phyloP scores from a whole-genome alignment of 768 basidiomycete genomes.

The Rhodotorula toruloides region DNA sequence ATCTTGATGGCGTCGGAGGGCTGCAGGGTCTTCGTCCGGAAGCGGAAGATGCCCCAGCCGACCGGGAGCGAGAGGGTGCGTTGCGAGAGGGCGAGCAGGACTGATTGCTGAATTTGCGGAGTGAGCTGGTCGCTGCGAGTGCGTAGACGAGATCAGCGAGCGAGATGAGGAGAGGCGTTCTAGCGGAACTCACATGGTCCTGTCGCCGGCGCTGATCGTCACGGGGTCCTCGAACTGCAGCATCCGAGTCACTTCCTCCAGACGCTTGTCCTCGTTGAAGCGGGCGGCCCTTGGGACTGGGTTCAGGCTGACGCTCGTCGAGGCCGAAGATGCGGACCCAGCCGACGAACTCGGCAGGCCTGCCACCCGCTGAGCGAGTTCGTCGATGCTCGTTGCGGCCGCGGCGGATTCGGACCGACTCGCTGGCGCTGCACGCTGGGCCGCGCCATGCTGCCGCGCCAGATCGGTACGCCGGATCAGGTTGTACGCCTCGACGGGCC shows the following conservation, averaged over 20 bases:
- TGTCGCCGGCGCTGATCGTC: constrained; percentile 64
- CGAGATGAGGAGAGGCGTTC: no score
- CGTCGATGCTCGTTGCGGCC: background rate
- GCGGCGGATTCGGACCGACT: background rate
- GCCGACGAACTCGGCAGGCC: background rate
- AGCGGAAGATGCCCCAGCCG: constrained; percentile 87
- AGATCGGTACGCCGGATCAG: constrained; percentile 71
- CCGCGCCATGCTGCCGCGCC: constrained; percentile 48
- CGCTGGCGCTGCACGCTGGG: background rate
- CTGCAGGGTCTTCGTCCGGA: constrained; percentile 51
- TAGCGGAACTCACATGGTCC: constrained; percentile 62
- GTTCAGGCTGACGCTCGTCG: background rate
- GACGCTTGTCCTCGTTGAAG: constrained; percentile 79
- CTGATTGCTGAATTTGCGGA: constrained; percentile 73
- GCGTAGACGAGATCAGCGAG: background rate
- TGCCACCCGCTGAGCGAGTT: background rate
- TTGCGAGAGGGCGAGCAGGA: constrained; percentile 73
- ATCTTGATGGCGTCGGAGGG: constrained; percentile 45
- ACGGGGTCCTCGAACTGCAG: constrained; percentile 71
- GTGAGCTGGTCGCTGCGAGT: constrained; percentile 73
- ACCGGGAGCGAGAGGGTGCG: constrained; percentile 84
- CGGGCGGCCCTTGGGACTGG: constrained; percentile 47
- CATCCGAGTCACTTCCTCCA: constrained; percentile 88
- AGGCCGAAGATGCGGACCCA: no score
- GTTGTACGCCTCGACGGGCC: constrained; percentile 64